Base-by-base conservation (phyloP, 129 eudicot species). In the Glebionis coronaria region DNA sequence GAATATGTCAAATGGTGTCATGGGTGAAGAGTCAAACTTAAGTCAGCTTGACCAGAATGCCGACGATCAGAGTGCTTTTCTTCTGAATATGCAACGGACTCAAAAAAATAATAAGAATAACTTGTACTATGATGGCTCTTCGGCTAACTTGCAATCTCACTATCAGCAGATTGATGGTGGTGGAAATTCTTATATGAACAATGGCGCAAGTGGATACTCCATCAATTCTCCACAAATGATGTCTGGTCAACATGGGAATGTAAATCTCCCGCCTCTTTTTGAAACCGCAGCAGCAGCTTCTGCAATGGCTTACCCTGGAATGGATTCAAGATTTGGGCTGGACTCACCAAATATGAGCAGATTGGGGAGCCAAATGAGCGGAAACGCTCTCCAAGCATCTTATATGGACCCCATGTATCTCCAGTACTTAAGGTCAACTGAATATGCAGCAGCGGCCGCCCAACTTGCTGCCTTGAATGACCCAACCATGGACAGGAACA, bases 211-310 rank as follows among this genome's bases (percentile, higher is more conserved):
- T 76, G 96, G 96, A 14, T 83, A 81, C 57, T 77, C 90, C 0
- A 28, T 84, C 56, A 86, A 82, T 54, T 83, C 97, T n/a, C 76
- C 82, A 20, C 75, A 79, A 20, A 85, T 85, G 88, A 78, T 88
- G 82, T 79, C 90, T 4, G 73, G 81, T 72, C 88, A 92, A 74
- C 82, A 80, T 27, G 90, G 71, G n/a, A 75, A 78, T 38, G 16
- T 70, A 56, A 88, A 88, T 77, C 80, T 93, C 62, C 97, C 97
- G 2, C 99, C 99, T 8, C 74, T 93, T 69, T 90, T 86, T 72
- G 95, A 86, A 74, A 93, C 80, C 47, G 95, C 94, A 13, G 95
- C 90, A 4, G 95, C 90, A 3, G 96, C 88, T 14, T 93, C 99
- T 12, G 97, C 83, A 21, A 84, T 93, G 92, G 96, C 75, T 45